Percentiles rank a stretch among this genome's conserved stretches.
Conservation (phyloP, 106 monocot genomes). For the Narthecium ossifragum region DNA sequence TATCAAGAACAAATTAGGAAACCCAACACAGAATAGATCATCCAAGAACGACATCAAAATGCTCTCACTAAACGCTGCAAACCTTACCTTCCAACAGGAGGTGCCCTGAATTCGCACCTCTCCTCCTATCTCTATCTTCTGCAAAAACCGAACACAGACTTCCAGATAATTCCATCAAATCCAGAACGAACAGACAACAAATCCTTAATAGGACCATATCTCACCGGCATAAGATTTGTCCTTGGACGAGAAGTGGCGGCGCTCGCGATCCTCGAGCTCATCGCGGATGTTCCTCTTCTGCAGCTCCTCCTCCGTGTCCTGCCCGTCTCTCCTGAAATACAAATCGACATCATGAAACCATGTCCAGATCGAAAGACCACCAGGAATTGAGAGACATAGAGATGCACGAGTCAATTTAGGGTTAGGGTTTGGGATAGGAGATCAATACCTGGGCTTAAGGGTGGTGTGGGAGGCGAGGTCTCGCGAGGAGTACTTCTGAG, state of each 20-base stretch:
- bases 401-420: not conserved
- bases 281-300: slow-evolving; percentile 88
- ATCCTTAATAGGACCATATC: too few species aligned
- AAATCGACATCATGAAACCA: too few species aligned
- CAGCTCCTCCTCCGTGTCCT: slow-evolving; percentile 86
- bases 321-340: slow-evolving; percentile 77
- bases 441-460: slow-evolving; percentile 78
- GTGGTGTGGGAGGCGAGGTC: slow-evolving; percentile 88
- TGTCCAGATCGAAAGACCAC: too few species aligned
- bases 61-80: not conserved
- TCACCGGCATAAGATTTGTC: slow-evolving; percentile 81
- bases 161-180: not conserved
- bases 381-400: not conserved
- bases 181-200: not conserved
- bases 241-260: slow-evolving; percentile 79
- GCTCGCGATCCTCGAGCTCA: slow-evolving; percentile 87
- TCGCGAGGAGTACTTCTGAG: slow-evolving; percentile 90
- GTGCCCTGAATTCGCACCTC: slow-evolving; percentile 45
- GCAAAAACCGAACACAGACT: too few species aligned
- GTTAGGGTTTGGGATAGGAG: slow-evolving; percentile 2
- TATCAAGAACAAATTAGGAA: not conserved
- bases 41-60: not conserved
- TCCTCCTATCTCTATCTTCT: slow-evolving; percentile 92
- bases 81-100: slow-evolving; percentile 81
- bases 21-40: not conserved